phyloP scores from a whole-genome alignment of 2,329 filamentous ascomycete species.

The Fusarium falciforme region DNA sequence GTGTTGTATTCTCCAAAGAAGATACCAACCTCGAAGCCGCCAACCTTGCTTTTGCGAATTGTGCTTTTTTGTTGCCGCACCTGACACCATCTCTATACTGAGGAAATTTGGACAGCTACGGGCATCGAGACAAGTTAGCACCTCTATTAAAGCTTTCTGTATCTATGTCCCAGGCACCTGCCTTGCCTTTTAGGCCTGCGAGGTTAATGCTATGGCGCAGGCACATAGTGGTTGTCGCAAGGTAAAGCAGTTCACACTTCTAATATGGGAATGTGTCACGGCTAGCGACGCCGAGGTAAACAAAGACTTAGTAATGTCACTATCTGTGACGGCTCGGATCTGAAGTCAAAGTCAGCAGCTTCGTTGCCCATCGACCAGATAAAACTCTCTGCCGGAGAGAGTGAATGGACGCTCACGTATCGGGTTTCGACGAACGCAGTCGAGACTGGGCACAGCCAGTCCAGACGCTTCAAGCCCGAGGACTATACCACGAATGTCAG shows the following conservation, averaged over 20 bases:
- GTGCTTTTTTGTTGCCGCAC: not conserved
- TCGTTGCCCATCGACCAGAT: not conserved
- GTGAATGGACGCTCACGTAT: too few species aligned
- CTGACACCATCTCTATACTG: not conserved
- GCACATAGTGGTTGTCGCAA: not conserved
- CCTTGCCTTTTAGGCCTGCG: rapidly evolving
- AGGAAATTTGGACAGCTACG: not conserved
- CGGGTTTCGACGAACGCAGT: too few species aligned
- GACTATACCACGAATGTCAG: not conserved
- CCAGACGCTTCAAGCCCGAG: too few species aligned
- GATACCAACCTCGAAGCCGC: not conserved
- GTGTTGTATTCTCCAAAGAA: not conserved
- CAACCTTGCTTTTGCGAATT: not conserved
- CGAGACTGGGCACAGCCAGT: too few species aligned
- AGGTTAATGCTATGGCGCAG: not conserved
- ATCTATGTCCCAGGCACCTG: not conserved
- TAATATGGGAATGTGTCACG: not conserved
- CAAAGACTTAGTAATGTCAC: not conserved
- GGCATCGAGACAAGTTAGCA: not conserved
- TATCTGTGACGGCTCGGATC: not conserved
- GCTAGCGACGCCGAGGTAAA: not conserved
- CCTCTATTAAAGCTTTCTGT: not conserved
- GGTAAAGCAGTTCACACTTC: not conserved
- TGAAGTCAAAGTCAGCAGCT: not conserved
- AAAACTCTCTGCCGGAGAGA: too few species aligned